Base-by-base conservation (phyloP, 192 early-diverging fungal genomes). In the Umbelopsis sp. region DNA sequence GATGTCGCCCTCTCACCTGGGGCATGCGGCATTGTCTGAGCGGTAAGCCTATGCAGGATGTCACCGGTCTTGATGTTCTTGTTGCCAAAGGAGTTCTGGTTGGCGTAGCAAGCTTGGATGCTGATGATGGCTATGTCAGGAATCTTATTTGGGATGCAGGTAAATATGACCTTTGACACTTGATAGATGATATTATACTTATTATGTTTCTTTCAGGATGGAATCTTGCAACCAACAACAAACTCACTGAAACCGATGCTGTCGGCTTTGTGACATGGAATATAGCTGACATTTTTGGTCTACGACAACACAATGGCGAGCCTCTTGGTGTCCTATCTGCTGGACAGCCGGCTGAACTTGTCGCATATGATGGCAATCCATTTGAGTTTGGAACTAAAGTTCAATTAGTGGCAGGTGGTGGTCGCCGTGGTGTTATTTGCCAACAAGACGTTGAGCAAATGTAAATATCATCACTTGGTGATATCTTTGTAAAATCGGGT, bases 71-170 rank as follows among this genome's bases (percentile, higher is more conserved):
- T 22, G 84, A 87, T 44, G 70, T 89, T 22, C 69, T 94, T 20
- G 27, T 78, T 13, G 68, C 77, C 20, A 78, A 84, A 16, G 84
- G 87, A 37, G 91, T 94, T 20, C 77, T 78, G 33, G 83, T 92
- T 22, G 83, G 80, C 23, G 66, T 90, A 33, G 82, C 83, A 35
- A 83, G 80, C 10, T 67, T 75, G 4, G 84, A 83, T 72, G 81
- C 82, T 16, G 81, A 75, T 66, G 82, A 86, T 68, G 78, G 82
- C 27, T 75, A 85, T 72, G 84, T 83, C 8, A 84, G 91, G 61
- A 86, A 88, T 48, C 73, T 93, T 66, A 81, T 90, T n/a, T 94
- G 90, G 90, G 92, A 91, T 79, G 93, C 93, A 49, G 91, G 88
- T 21, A 88, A 87, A 86, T 79, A 75, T 20, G 27, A 15, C 3